Evolutionary conservation across 2,329 filamentous ascomycete species (phyloP), one percentile per base, ranked within the genome.

Genomic region (Penicillium sp.): DNA sequence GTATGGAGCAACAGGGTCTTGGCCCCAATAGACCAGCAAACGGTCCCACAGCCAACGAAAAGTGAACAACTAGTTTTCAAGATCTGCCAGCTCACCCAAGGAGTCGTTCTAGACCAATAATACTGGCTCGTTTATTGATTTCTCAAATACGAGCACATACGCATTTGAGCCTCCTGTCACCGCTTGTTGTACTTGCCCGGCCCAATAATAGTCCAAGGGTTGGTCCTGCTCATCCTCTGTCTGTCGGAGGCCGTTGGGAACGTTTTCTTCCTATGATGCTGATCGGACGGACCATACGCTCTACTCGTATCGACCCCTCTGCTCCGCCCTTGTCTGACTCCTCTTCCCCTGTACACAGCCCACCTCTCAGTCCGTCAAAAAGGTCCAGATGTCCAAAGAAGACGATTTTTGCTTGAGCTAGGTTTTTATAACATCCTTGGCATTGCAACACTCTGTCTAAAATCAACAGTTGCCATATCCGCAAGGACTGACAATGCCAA

Each of bases 161-260:
- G 18, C 32, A 44, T 7, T 55, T 55, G 53, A 55, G 53, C 53
- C 53, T 43, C 53, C 20, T 34, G 16, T 40, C 22, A 45, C 47
- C 40, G 34, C 29, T 46, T n/a, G 20, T 54, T 6, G 13, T 20
- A 39, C 38, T 31, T 40, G 14, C 14, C 32, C 24, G 32, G 24
- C 20, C 48, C 40, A 52, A 45, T 45, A 5, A 11, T 39, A 34
- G 20, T 46, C 26, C 10, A 24, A 43, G n/a, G n/a, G 5, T n/a
- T 32, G 37, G n/a, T 34, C n/a, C 16, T 18, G 11, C 14, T 35
- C 20, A 18, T 29, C 18, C 24, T 39, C 14, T 22, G 11, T 37
- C 8, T 34, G 18, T 52, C 29, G 48, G 48, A 44, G 11, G 40
- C 24, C 32, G 39, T 34, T 24, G 7, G n/a, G 35, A 34, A 32